Conservation (phyloP, 1,139 yeast genomes). For the Protomyces lactucae-debilis region DNA sequence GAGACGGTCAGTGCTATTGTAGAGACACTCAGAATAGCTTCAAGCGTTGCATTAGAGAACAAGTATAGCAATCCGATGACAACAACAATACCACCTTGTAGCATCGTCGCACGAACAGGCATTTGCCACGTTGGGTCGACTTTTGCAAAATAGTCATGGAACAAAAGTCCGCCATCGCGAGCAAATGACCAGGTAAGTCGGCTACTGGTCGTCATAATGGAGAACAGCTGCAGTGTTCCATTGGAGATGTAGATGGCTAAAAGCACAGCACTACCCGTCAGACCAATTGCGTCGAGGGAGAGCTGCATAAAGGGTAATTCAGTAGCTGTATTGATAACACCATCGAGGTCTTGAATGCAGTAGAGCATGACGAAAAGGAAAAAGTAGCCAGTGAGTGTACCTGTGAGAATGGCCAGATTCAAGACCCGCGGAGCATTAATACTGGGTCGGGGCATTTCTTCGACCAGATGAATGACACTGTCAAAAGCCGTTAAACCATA, state of each 20-base stretch:
- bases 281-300: conserved; percentile 53
- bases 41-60: conserved; percentile 68
- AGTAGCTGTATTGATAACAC: conserved; percentile 12
- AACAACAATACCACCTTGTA: conserved; percentile 47
- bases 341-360: conserved; percentile 50
- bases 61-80: conserved; percentile 2
- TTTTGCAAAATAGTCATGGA: conserved; percentile 56
- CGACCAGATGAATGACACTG: conserved; percentile 73
- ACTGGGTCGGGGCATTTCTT: conserved; percentile 60
- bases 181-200: conserved; percentile 79
- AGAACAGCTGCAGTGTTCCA: conserved; percentile 69
- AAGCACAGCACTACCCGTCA: conserved; percentile 60
- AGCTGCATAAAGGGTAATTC: conserved; percentile 46
- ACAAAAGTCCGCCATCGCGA: conserved; percentile 78
- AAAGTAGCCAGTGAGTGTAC: conserved; percentile 48
- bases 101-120: conserved; percentile 69
- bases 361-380: conserved; percentile 60
- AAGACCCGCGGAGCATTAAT: conserved; percentile 72
- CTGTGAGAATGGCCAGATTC: conserved; percentile 57
- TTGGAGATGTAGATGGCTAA: conserved; percentile 67
- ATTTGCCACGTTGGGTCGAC: conserved; percentile 58
- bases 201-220: conserved; percentile 70
- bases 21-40: conserved; percentile 80
- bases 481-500: conserved; percentile 81
- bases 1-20: conserved; percentile 72